These are phyloP conservation scores for Metarhizium rileyi DNA, from an alignment of 2,329 filamentous ascomycete species.

Conservation along the genomic window DNA sequence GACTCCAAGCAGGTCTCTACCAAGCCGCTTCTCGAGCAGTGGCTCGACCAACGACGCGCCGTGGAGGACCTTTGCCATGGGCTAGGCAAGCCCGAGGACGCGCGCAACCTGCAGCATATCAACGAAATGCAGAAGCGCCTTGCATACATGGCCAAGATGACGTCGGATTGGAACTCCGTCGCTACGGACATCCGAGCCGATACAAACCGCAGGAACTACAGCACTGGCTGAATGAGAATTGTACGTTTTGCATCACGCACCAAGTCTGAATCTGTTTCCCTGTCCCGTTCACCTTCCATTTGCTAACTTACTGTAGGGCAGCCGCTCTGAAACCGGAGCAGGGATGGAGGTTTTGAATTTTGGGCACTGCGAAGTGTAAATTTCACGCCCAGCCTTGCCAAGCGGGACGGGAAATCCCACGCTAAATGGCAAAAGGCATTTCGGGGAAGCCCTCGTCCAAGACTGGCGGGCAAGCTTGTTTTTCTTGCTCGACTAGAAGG, in stretches of 20 bases:
- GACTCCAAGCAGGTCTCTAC: conserved; percentile 23
- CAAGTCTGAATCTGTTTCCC: neutral
- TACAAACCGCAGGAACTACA: conserved; percentile 1
- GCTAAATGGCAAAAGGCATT: neutral
- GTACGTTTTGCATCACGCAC: neutral
- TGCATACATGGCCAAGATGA: conserved; percentile 41
- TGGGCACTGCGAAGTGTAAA: neutral
- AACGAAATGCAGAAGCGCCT: conserved; percentile 40
- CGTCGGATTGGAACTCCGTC: conserved; percentile 10
- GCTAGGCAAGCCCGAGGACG: conserved; percentile 39
- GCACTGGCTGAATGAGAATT: conserved; percentile 5
- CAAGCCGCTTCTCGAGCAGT: conserved; percentile 40
- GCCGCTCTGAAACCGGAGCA: neutral
- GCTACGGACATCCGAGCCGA: neutral
- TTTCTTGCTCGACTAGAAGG: neutral
- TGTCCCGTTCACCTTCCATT: neutral
- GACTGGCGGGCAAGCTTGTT: neutral
- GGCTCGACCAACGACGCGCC: conserved; percentile 53
- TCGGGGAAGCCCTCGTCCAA: neutral
- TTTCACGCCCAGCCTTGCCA: neutral
- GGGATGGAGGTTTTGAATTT: neutral
- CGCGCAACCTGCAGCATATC: conserved; percentile 44
- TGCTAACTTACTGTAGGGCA: neutral
- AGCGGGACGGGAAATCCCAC: neutral
- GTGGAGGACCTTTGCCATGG: conserved; percentile 49